phyloP scores from a whole-genome alignment of 2,329 filamentous ascomycete genomes.

The Torrubiella hemipterigena region DNA sequence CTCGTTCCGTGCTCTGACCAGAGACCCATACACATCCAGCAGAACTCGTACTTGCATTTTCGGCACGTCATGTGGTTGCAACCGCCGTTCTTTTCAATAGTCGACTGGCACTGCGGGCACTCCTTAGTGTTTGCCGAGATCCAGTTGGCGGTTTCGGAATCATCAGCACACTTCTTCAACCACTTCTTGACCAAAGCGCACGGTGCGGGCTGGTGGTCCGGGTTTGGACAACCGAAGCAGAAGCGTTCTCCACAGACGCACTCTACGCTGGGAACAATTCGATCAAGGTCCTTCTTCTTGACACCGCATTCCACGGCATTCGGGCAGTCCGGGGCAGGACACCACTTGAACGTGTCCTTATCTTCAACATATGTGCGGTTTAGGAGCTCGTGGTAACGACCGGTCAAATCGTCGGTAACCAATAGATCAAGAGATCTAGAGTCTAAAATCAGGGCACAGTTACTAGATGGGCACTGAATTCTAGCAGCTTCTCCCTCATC shows the following conservation, averaged over 20 bases:
- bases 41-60: conserved; percentile 94
- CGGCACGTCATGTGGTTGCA: conserved; percentile 98
- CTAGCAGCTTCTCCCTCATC: conserved; percentile 91
- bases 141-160: conserved; percentile 98
- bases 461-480: conserved; percentile 84
- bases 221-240: conserved; percentile 86
- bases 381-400: conserved; percentile 70
- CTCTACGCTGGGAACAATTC: conserved; percentile 78
- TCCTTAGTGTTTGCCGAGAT: conserved; percentile 99
- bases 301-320: conserved; percentile 83
- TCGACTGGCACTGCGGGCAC: conserved; percentile 89
- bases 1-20: conserved; percentile 98
- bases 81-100: conserved; percentile 96
- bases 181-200: conserved; percentile 87
- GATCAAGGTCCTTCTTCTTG: conserved; percentile 76
- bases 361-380: conserved; percentile 95
- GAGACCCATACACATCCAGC: conserved; percentile 99
- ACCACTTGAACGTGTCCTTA: conserved; percentile 93
- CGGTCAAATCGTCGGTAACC: conserved; percentile 41
- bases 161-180: conserved; percentile 97
- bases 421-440: conserved; percentile 76
- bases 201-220: conserved; percentile 86
- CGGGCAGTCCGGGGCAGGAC: conserved; percentile 90
- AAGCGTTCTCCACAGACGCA: conserved; percentile 80
- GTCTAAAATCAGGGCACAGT: conserved; percentile 83